Evolutionary conservation across 768 basidiomycete genomes (phyloP).

Genomic region (Suillus subalutaceus): DNA sequence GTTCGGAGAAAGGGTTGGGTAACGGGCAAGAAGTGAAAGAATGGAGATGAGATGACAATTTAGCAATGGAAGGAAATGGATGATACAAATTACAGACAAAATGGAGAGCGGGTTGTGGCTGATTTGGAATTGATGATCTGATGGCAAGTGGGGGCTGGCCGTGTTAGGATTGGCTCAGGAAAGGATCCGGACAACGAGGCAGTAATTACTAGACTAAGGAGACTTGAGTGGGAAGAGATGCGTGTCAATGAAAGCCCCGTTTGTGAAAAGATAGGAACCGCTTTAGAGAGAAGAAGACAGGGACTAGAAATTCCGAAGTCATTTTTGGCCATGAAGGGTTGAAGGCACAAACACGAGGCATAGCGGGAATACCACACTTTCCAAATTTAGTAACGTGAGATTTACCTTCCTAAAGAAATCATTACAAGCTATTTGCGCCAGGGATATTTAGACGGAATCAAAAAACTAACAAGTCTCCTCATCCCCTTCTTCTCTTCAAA

Average conservation of each 20-base stretch:
- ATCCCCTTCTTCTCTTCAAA: slow-evolving; percentile 21
- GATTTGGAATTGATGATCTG: slow-evolving; percentile 10
- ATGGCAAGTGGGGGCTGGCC: slow-evolving; percentile 13
- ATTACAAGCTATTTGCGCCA: slow-evolving; percentile 9
- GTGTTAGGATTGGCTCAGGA: slow-evolving; percentile 16
- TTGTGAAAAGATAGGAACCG: slow-evolving; percentile 17
- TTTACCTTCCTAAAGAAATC: slow-evolving; percentile 13
- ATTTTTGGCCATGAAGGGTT: slow-evolving; percentile 12
- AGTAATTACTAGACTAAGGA: slow-evolving; percentile 9
- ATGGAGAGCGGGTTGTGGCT: slow-evolving; percentile 9
- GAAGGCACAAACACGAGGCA: slow-evolving; percentile 33
- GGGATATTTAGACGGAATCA: slow-evolving; percentile 39
- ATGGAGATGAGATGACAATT: slow-evolving; percentile 12
- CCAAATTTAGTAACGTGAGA: slow-evolving; percentile 19
- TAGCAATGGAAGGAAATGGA: slow-evolving; percentile 10
- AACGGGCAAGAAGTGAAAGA: slow-evolving; percentile 24
- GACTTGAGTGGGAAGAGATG: slow-evolving; percentile 25
- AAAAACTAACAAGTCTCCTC: slow-evolving; percentile 23
- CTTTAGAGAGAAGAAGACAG: slow-evolving; percentile 25
- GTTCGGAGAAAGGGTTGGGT: slow-evolving; percentile 20
- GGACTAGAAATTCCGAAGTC: slow-evolving; percentile 34
- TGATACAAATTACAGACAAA: slow-evolving; percentile 9
- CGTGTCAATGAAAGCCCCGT: slow-evolving; percentile 29
- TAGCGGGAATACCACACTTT: slow-evolving; percentile 24
- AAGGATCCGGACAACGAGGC: slow-evolving; percentile 16